A percentile compares a stretch with the other conserved stretches of the same genome.
phyloP scores from a whole-genome alignment of 768 basidiomycete species.

The Termitomyces sp. region DNA sequence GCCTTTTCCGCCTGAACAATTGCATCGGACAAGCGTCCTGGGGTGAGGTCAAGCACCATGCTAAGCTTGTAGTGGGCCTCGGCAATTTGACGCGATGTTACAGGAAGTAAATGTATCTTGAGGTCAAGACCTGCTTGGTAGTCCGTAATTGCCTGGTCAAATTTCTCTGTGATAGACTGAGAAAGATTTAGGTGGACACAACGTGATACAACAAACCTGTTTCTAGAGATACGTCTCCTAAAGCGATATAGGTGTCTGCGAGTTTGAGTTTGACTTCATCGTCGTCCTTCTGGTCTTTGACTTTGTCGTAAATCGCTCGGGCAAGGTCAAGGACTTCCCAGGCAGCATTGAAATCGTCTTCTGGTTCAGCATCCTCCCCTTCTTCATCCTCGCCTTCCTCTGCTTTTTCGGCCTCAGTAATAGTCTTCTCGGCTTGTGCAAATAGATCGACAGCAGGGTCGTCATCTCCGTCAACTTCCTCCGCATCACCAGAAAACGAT shows the following conservation, averaged over 20 bases:
- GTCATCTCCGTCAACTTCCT: conserved; percentile 48
- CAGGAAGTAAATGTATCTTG: conserved; percentile 68
- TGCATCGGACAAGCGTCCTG: conserved; percentile 77
- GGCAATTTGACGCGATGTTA: conserved; percentile 90
- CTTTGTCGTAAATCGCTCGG: conserved; percentile 76
- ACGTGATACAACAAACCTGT: conserved; percentile 57
- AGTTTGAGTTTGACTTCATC: conserved; percentile 71
- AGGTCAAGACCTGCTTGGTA: conserved; percentile 73
- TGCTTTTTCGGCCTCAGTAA: conserved; percentile 36
- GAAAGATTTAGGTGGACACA: background rate
- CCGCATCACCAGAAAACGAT: conserved; percentile 78
- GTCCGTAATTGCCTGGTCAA: conserved; percentile 89
- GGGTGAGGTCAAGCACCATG: conserved; percentile 87
- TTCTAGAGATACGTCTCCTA: conserved; percentile 96
- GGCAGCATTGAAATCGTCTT: conserved; percentile 96
- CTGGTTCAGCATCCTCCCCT: conserved; percentile 73
- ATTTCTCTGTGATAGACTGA: conserved; percentile 64
- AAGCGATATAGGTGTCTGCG: conserved; percentile 84
- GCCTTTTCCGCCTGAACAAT: conserved; percentile 79
- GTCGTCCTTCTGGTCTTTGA: conserved; percentile 41
- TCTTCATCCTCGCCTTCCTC: conserved; percentile 51
- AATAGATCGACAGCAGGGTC: conserved; percentile 60
- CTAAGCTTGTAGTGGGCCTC: conserved; percentile 93
- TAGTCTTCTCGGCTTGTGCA: conserved; percentile 43
- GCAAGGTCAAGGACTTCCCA: conserved; percentile 98